Base-by-base conservation (phyloP, 1,284 basidiomycete species). In the Sporisorium iseilematis-ciliati region DNA sequence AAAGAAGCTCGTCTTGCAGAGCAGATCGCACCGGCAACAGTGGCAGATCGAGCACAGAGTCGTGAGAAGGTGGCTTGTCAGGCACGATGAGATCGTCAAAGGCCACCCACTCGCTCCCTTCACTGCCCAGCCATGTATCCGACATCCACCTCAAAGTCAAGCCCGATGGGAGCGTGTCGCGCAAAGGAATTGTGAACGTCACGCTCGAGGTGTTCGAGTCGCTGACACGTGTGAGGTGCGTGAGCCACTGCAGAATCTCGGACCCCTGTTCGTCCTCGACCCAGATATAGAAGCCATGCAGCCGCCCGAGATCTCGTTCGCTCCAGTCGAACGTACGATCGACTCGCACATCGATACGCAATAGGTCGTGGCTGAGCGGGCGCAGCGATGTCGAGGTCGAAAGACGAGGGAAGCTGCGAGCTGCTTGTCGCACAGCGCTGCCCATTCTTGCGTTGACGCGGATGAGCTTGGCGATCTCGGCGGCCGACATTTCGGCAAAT, bases 261-360 rank as follows among this genome's bases (percentile, higher is more conserved):
- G 89, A 80, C 10, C 91, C 92, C 48, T 92, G 89, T 35, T 92
- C 89, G 80, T 96, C 94, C 86, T 99, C 95, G 7, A 97, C 88
- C 96, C 97, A 99, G 52, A 99, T 86, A 90, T 94, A 97, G 87
- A 99, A 97, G 1, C 94, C 92, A 85, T 99, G 94, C 0, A 88
- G 87, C 4, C 87, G 88, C 0, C 92, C 93, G 75, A 97, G 95
- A 4, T 91, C 81, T 83, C 90, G 92, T 31, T 88, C 82, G 78
- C 88, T 92, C 97, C 97, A 99, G n/a, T 89, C 89, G 83, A 99
- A 99, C 10, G 88, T 86, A 23, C 90, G 90, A 21, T 87, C 87
- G 41, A 94, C 88, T 0, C 87, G 88, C 43, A 95, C 88, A 3
- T 88, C 88, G 52, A 99, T 90, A 76, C 91, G 92, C 42, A 99